These are phyloP conservation scores for Penicillium sp. DNA, from an alignment of 2,329 filamentous ascomycete genomes.

Conservation along the genomic window DNA sequence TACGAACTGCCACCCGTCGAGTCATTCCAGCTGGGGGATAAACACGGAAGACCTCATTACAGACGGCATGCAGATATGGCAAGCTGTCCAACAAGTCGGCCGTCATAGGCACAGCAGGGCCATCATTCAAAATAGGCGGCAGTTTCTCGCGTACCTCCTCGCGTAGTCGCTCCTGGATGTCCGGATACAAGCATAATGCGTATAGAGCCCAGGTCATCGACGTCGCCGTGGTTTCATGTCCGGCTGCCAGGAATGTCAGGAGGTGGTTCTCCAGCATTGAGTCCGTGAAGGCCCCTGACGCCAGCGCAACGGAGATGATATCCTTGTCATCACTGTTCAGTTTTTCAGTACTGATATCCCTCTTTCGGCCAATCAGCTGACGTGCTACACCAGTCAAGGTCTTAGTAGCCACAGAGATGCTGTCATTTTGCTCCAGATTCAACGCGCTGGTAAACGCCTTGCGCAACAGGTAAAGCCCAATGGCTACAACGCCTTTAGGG, in stretches of 20 bases:
- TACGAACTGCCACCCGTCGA: slow-evolving; percentile 61
- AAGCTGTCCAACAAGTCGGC: slow-evolving; percentile 65
- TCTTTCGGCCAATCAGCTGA: background rate
- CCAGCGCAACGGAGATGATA: background rate
- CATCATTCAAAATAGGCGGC: slow-evolving; percentile 49
- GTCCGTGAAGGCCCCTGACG: background rate
- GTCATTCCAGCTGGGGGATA: slow-evolving; percentile 69
- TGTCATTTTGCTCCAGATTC: background rate
- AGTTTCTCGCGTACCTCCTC: slow-evolving; percentile 65
- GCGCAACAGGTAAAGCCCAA: background rate
- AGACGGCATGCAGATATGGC: slow-evolving; percentile 76
- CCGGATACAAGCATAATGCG: slow-evolving; percentile 63
- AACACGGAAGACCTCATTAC: slow-evolving; percentile 72
- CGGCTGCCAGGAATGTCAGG: slow-evolving; percentile 83
- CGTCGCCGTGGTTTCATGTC: slow-evolving; percentile 75
- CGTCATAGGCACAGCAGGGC: slow-evolving; percentile 59
- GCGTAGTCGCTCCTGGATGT: slow-evolving; percentile 66
- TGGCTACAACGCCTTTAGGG: background rate
- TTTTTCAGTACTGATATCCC: background rate
- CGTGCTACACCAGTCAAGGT: background rate
- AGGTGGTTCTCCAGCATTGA: slow-evolving; percentile 70
- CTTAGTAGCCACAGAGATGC: background rate
- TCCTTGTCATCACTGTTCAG: background rate
- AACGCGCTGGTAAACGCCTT: background rate
- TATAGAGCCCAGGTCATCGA: slow-evolving; percentile 74